Conservation (phyloP, 202 grass and related monocot genomes). For the Carex arenaria region DNA sequence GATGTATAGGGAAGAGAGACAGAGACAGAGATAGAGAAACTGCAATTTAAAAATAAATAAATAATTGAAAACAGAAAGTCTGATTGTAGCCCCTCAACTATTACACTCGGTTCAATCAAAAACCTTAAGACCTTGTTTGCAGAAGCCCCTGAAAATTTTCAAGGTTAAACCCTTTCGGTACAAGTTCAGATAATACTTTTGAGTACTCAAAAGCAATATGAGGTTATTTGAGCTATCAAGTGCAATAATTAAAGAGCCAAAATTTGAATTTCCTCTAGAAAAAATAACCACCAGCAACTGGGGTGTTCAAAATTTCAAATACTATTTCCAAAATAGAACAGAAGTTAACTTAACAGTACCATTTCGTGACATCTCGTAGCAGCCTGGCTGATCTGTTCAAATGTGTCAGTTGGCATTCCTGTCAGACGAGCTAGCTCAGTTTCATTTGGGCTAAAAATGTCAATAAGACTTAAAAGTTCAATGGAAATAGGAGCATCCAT, state of each 20-base stretch:
- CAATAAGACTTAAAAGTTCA: slow-evolving; percentile 71
- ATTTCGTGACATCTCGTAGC: slow-evolving; percentile 67
- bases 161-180: background rate
- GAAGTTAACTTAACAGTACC: slow-evolving; percentile 27
- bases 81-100: background rate
- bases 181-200: background rate
- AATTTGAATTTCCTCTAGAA: background rate
- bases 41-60: background rate
- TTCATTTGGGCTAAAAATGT: slow-evolving; percentile 99
- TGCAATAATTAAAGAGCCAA: background rate
- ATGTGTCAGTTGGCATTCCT: slow-evolving; percentile 68
- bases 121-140: too few species aligned
- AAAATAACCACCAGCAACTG: background rate
- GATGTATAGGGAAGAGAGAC: background rate
- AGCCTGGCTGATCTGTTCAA: slow-evolving; percentile 78
- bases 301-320: background rate
- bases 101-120: background rate
- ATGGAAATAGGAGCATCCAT: slow-evolving; percentile 75
- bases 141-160: background rate
- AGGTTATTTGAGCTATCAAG: background rate
- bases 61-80: background rate
- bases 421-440: slow-evolving; percentile 83
- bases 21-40: background rate
- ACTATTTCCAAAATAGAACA: background rate
- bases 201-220: background rate